A percentile compares a stretch with the other conserved stretches of the same genome.
Conservation (phyloP, 768 basidiomycete species). For the Phlebiopsis flavidoalba region DNA sequence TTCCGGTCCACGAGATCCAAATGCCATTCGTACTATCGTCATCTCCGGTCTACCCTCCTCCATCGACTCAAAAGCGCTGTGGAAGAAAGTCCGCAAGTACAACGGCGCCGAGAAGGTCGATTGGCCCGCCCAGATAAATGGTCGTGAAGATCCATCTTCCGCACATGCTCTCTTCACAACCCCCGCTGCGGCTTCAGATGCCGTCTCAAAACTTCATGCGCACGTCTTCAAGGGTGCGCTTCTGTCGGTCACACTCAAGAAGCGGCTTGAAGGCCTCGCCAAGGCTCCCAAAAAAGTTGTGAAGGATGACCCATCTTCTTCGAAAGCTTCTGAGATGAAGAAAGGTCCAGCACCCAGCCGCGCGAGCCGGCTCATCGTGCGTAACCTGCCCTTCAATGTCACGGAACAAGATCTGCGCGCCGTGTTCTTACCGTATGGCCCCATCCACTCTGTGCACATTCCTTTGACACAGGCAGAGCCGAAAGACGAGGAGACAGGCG, state of each 20-base stretch:
- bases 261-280: conserved; percentile 65
- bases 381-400: conserved; percentile 83
- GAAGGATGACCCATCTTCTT: not conserved
- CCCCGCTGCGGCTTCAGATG: conserved; percentile 61
- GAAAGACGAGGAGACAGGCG: conserved; percentile 22
- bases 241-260: conserved; percentile 86
- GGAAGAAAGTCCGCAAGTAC: conserved; percentile 86
- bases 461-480: conserved; percentile 40
- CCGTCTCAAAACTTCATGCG: conserved; percentile 79
- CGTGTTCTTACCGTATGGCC: conserved; percentile 82
- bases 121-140: conserved; percentile 52
- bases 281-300: conserved; percentile 33
- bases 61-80: conserved; percentile 61
- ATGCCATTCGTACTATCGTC: conserved; percentile 79
- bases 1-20: conserved; percentile 51
- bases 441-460: conserved; percentile 81
- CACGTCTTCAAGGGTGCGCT: conserved; percentile 88
- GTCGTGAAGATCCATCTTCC: conserved; percentile 41
- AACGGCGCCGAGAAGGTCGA: conserved; percentile 71
- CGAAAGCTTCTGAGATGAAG: conserved; percentile 19
- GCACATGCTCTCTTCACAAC: conserved; percentile 73
- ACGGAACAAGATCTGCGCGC: conserved; percentile 82
- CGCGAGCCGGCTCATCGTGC: conserved; percentile 80
- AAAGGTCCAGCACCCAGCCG: conserved; percentile 51
- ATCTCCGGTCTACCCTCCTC: conserved; percentile 66